Percentiles rank a stretch among this genome's conserved stretches.
These are phyloP conservation scores for Malbranchea zuffiana DNA, from an alignment of 2,329 filamentous ascomycete species.

Conservation along the genomic window DNA sequence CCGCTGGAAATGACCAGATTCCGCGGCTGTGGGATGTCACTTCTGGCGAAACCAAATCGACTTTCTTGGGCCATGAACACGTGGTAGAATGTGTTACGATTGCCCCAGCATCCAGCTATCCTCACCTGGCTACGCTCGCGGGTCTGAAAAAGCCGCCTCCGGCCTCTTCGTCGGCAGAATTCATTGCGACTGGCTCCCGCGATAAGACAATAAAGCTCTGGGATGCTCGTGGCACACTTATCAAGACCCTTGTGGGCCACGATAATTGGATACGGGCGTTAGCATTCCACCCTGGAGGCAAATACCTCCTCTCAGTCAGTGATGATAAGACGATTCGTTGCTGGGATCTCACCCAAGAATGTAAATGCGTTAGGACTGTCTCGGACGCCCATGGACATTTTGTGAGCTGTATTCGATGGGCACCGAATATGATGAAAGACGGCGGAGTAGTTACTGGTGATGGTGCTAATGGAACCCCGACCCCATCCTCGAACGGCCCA, in stretches of 20 bases:
- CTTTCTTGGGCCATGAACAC: slow-evolving; percentile 78
- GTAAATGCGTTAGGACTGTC: slow-evolving; percentile 75
- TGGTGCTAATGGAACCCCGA: slow-evolving; percentile 16
- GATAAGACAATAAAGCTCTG: slow-evolving; percentile 88
- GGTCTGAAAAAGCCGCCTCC: slow-evolving; percentile 74
- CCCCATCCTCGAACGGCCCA: slow-evolving; percentile 9
- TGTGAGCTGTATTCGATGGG: slow-evolving; percentile 78
- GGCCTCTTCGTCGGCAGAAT: slow-evolving; percentile 66
- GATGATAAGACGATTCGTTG: slow-evolving; percentile 90
- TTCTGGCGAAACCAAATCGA: slow-evolving; percentile 62
- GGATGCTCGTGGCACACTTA: slow-evolving; percentile 72
- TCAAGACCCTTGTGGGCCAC: slow-evolving; percentile 76
- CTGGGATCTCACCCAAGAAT: slow-evolving; percentile 87
- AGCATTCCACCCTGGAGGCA: slow-evolving; percentile 83
- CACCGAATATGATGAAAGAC: slow-evolving; percentile 61
- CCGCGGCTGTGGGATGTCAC: slow-evolving; percentile 77
- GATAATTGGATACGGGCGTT: slow-evolving; percentile 88
- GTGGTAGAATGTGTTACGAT: slow-evolving; percentile 76
- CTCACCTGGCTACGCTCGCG: slow-evolving; percentile 64
- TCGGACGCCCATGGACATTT: slow-evolving; percentile 72
- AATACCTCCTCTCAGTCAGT: slow-evolving; percentile 72
- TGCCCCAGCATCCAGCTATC: slow-evolving; percentile 67
- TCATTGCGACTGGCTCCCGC: slow-evolving; percentile 75
- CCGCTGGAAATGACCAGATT: slow-evolving; percentile 71
- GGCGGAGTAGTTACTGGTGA: slow-evolving; percentile 19